A percentile compares a stretch with the other conserved stretches of the same genome.
These are phyloP conservation scores for Leccinum huronense DNA, from an alignment of 1,284 basidiomycete genomes.

Conservation along the genomic window DNA sequence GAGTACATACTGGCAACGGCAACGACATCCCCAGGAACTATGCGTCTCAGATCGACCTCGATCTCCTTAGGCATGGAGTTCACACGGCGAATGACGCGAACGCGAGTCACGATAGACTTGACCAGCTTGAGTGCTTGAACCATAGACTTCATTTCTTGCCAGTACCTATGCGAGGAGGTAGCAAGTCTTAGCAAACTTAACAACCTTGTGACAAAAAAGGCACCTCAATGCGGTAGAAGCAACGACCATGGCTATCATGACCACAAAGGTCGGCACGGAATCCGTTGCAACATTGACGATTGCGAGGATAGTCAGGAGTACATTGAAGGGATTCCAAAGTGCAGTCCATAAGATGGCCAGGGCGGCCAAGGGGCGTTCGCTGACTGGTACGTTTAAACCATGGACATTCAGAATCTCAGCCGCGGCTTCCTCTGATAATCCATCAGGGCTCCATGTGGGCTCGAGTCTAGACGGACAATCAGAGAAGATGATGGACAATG, in stretches of 20 bases:
- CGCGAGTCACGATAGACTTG: slow-evolving; percentile 34
- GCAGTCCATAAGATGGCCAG: slow-evolving; percentile 30
- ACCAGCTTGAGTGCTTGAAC: slow-evolving; percentile 35
- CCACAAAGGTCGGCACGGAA: slow-evolving; percentile 33
- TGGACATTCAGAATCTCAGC: slow-evolving; percentile 21
- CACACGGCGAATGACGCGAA: slow-evolving; percentile 32
- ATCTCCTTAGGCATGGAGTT: slow-evolving; percentile 25
- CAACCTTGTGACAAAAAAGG: background rate
- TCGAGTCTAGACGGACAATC: slow-evolving; percentile 26
- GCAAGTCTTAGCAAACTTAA: background rate
- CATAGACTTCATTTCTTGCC: slow-evolving; percentile 35
- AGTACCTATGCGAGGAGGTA: slow-evolving; percentile 22
- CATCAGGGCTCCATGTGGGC: slow-evolving; percentile 26
- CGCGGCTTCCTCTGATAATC: slow-evolving; percentile 28
- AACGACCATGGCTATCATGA: slow-evolving; percentile 35
- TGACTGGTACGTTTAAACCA: slow-evolving; percentile 30
- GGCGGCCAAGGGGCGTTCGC: slow-evolving; percentile 33
- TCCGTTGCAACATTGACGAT: slow-evolving; percentile 32
- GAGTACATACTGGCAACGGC: slow-evolving; percentile 29
- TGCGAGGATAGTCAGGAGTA: slow-evolving; percentile 33
- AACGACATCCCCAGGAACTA: slow-evolving; percentile 33
- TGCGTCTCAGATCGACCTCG: slow-evolving; percentile 29
- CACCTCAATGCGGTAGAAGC: slow-evolving; percentile 34
- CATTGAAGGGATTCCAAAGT: slow-evolving; percentile 34
- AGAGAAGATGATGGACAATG: background rate